Evolutionary conservation across 805 yeast species (phyloP), one percentile per base, ranked within the genome.

Genomic region (Candida loeiensis): DNA sequence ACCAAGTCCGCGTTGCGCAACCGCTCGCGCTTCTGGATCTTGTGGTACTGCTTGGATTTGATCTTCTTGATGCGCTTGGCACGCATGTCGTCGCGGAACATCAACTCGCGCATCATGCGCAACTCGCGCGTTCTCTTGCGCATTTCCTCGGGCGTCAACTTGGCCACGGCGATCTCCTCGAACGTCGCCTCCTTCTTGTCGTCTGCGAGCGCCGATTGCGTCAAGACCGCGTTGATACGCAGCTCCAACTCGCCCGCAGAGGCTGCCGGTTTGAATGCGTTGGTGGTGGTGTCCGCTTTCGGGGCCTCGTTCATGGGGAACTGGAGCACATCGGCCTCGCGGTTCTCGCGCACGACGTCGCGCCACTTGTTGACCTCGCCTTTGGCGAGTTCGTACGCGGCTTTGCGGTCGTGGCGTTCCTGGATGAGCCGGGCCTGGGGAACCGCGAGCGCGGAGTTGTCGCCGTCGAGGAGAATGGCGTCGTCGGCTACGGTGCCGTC

Each of bases 61-160:
- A 93, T 93, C 67, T 91, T 93, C 69, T 91, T 91, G 54, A 93
- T 74, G 52, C 99, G 77, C 62, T 79, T 89, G 7, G 98, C 90
- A 55, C 86, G 82, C 56, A 82, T 77, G 66, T 91, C 97, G 54
- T 91, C 97, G 53, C 98, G 76, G 68, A 89, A 93, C 96, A 91
- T 87, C 47, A 91, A 75, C 58, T 93, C 99, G 48, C 99, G 77
- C 96, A 89, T 88, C 55, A 85, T 64, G 50, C 98, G 77, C 50
- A 91, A 72, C 63, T 91, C 96, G 44, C 79, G 77, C 6, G 93
- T 82, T 44, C 95, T 74, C 57, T 80, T 79, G 40, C 69, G 66
- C 66, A 91, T 64, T 37, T 93, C 98, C 45, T 85, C 95, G 19
- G 82, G 76, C 0, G 93, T 74, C 60, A 91, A 64, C 54, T 83